Conservation (phyloP, 148 eudicot genomes). For the Fallopia convolvulus region DNA sequence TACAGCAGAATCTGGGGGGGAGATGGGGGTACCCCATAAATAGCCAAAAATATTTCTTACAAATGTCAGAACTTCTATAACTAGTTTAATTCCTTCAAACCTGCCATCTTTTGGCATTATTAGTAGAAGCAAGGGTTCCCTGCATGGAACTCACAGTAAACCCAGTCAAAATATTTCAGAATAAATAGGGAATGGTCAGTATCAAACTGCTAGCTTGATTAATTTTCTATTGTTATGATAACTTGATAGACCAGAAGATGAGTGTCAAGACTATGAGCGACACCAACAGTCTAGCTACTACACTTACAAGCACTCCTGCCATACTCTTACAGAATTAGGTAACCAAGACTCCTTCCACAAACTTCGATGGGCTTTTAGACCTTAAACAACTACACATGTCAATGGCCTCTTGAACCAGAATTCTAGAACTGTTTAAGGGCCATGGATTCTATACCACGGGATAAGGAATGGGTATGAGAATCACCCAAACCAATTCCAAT, state of each 20-base stretch:
- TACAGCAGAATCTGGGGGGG: too few species aligned
- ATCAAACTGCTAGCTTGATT: conserved; percentile 4
- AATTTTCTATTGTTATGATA: background rate
- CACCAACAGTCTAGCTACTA: background rate
- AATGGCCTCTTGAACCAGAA: background rate
- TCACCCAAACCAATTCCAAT: too few species aligned
- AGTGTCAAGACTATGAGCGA: background rate
- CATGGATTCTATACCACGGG: too few species aligned
- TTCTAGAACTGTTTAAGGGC: background rate
- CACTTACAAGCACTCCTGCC: background rate
- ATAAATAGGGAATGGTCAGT: background rate
- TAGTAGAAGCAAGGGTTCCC: background rate
- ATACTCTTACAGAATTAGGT: background rate
- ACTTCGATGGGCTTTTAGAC: background rate
- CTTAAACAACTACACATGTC: background rate
- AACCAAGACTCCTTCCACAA: background rate
- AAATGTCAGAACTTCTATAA: background rate
- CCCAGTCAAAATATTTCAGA: background rate
- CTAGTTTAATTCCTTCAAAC: background rate
- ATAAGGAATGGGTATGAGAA: too few species aligned
- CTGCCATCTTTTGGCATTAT: background rate
- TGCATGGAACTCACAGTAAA: background rate
- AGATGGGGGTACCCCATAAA: background rate
- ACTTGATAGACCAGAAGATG: background rate
- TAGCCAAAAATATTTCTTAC: background rate